Evolutionary conservation across 805 yeast genomes (phyloP).

Genomic region (Dipodascopsis uninucleata): DNA sequence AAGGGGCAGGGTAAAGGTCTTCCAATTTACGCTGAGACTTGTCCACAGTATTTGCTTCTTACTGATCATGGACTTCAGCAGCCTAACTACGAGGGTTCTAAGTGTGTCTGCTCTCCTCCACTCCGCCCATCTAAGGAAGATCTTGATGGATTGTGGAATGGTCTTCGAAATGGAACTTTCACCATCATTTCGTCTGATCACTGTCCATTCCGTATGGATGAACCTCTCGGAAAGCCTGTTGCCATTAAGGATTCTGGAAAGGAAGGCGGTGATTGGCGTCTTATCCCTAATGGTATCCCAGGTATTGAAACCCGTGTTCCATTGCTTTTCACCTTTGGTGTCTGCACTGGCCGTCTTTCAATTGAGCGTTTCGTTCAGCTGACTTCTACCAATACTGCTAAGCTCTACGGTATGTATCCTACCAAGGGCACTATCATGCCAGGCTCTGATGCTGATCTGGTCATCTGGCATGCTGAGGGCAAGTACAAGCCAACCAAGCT

Average conservation of each 20-base stretch:
- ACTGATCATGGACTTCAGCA: conserved; percentile 40
- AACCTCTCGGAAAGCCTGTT: conserved; percentile 42
- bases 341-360: conserved; percentile 42
- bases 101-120: conserved; percentile 51
- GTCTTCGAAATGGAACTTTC: conserved; percentile 47
- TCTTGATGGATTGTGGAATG: conserved; percentile 46
- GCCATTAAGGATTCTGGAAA: conserved; percentile 33
- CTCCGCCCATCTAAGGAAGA: conserved; percentile 43
- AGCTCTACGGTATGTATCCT: conserved; percentile 44
- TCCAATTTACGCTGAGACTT: conserved; percentile 49
- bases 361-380: conserved; percentile 48
- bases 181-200: conserved; percentile 48
- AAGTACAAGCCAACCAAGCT: conserved; percentile 36
- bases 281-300: conserved; percentile 49
- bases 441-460: conserved; percentile 49
- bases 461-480: conserved; percentile 47
- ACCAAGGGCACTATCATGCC: conserved; percentile 45
- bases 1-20: conserved; percentile 43
- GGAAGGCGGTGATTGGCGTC: conserved; percentile 28
- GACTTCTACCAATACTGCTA: conserved; percentile 47
- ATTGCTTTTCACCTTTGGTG: conserved; percentile 43
- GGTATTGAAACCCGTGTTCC: conserved; percentile 51
- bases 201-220: conserved; percentile 45
- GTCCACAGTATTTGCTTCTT: conserved; percentile 49
- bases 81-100: conserved; percentile 48